These are phyloP conservation scores for Flaveria sonorensis DNA, from an alignment of 129 eudicot species.

Conservation along the genomic window DNA sequence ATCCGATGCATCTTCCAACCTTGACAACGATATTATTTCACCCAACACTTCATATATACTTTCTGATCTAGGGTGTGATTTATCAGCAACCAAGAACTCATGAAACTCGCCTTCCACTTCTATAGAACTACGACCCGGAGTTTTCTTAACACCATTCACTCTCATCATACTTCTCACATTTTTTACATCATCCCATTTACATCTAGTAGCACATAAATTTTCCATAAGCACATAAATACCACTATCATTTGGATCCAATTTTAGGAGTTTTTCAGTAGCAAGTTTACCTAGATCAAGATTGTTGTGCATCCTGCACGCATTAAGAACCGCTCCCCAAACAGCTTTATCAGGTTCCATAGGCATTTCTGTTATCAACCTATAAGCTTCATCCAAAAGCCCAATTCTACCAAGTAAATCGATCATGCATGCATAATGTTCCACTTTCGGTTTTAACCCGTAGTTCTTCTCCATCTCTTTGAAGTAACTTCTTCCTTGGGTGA, in stretches of 20 bases:
- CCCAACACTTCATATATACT: slow-evolving; percentile 29
- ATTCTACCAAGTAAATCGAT: slow-evolving; percentile 69
- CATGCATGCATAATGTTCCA: slow-evolving; percentile 71
- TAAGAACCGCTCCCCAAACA: slow-evolving; percentile 68
- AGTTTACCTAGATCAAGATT: slow-evolving; percentile 48
- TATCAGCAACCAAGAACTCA: slow-evolving; percentile 38
- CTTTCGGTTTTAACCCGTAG: slow-evolving; percentile 54
- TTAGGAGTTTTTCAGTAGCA: slow-evolving; percentile 28
- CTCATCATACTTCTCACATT: slow-evolving; percentile 41
- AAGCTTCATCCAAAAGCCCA: slow-evolving; percentile 61
- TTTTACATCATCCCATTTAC: slow-evolving; percentile 38
- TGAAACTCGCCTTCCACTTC: slow-evolving; percentile 37
- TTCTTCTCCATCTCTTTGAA: slow-evolving; percentile 51
- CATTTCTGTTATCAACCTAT: slow-evolving; percentile 47
- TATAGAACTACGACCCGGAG: slow-evolving; percentile 34
- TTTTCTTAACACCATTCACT: slow-evolving; percentile 37
- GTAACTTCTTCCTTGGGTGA: slow-evolving; percentile 54
- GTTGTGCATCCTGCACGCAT: slow-evolving; percentile 63
- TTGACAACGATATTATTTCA: slow-evolving; percentile 24
- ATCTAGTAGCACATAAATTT: slow-evolving; percentile 33
- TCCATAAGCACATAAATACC: slow-evolving; percentile 43
- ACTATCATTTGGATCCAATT: slow-evolving; percentile 38
- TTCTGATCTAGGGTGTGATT: slow-evolving; percentile 28
- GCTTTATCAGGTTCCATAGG: slow-evolving; percentile 65
- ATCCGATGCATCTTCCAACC: slow-evolving; percentile 17